Evolutionary conservation across 176 grass and related monocot genomes (phyloP), one percentile per base, ranked within the genome.

Genomic region (Cymbopogon citratus): DNA sequence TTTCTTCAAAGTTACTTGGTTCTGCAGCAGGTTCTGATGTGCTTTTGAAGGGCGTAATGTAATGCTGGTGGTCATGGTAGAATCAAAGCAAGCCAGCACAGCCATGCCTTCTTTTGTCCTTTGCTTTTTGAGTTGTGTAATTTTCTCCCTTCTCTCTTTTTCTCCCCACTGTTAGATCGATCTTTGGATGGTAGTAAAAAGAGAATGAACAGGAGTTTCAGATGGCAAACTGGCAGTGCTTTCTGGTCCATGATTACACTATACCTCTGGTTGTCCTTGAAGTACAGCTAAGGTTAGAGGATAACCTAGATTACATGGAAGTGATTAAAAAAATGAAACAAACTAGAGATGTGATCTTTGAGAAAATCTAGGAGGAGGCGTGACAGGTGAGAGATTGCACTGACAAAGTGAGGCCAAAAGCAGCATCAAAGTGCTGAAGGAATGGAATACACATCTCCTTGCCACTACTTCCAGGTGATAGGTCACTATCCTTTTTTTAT

Each of bases 241-340:
- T 63, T 56, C 21, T 68, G 34, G 33, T 39, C 27, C 73, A 71
- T 77, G 57, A 40, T 40, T 74, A 77, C 76, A 63, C 43, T 3
- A 63, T 71, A 41, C 41, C 41, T 56, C n/a, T 56, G 57, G 54
- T 35, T 65, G 52, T 34, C 39, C 49, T 60, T 60, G 3, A 69
- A 46, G 52, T 25, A 78, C 9, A 85, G 2, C 28, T 43, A 27
- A 26, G 66, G 21, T 71, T 76, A 77, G 79, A 77, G 73, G 65
- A 87, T 87, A 87, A 87, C 21, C 11, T 87, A 63, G 29, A 63
- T 82, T 77, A 63, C 80, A 78, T 43, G 27, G 6, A 83, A 87
- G 66, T 24, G 54, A 59, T 49, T 52, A 83, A 44, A 49, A 44
- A 23, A 78, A 74, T n/a, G 13, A 82, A 52, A 64, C 9, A 14